Base-by-base conservation (phyloP, 2,329 filamentous ascomycete genomes). In the Epichloe uncinata region DNA sequence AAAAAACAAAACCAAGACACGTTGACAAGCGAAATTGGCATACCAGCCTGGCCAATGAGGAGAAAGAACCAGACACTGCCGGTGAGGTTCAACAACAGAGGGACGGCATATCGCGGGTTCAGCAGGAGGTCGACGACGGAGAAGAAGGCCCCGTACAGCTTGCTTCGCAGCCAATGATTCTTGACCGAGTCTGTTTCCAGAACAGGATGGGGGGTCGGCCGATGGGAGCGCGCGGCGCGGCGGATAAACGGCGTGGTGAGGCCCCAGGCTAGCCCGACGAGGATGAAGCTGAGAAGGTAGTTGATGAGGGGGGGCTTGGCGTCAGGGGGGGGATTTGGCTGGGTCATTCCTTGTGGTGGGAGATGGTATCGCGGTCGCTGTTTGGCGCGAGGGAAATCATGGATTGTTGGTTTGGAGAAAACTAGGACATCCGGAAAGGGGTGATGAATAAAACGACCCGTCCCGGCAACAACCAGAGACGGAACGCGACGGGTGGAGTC, bases 51-150 rank as follows among this genome's bases (percentile, higher is more conserved):
- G 6, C 91, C 91, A 68, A 97, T 91, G 56, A 97, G 72, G 57
- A 97, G 68, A 60, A 97, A 97, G 69, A 97, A 97, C 91, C 91
- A 97, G 50, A 96, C 77, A 62, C 88, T 95, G 33, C 91, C 91
- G 3, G 91, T 95, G 48, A 97, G 69, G 64, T 97, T 97, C 52
- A 95, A 68, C 48, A 95, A 69, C 57, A 97, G 68, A 18, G 91
- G 91, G 26, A 95, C 69, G 5, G 88, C 86, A 67, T 97, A 97
- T 16, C 79, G 77, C 36, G 90, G 90, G 58, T 88, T 89, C 52
- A 77, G 73, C 48, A 97, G 68, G 52, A 96, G 71, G 61, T 95
- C 90, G 12, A 82, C 61, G 1, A 91, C 85, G 3, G 82, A 84
- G 63, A 87, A 93, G 60, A 84, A 78, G 7, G 83, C 73, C 1